These are phyloP conservation scores for Malus sylvestris DNA, from an alignment of 306 rosid species.

Conservation along the genomic window DNA sequence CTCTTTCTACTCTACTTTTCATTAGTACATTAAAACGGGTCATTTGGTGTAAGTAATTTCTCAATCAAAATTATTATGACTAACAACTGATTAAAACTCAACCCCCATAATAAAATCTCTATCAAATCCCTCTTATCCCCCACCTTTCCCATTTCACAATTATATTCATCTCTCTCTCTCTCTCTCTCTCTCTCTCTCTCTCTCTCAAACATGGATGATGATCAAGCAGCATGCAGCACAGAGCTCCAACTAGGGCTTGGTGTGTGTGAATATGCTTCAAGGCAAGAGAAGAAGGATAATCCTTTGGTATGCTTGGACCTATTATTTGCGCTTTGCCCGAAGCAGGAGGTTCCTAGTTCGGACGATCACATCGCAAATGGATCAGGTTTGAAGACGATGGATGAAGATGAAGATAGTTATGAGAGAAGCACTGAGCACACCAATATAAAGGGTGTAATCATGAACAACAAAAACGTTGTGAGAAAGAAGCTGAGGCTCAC, in stretches of 20 bases:
- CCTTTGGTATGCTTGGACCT: conserved; percentile 25
- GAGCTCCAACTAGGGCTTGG: conserved; percentile 57
- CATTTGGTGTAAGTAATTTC: neutral
- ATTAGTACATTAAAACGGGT: neutral
- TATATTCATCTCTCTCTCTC: conserved; percentile 6
- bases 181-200: neutral
- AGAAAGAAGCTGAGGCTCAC: conserved; percentile 72
- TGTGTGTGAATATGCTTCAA: conserved; percentile 28
- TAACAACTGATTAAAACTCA: conserved; percentile 16
- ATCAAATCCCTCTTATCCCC: neutral
- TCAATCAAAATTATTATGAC: conserved; percentile 5
- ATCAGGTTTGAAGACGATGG: conserved; percentile 11
- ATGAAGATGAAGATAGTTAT: neutral
- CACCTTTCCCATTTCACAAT: neutral
- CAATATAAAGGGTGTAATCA: neutral
- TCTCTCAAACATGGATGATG: conserved; percentile 39
- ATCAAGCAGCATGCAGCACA: conserved; percentile 20
- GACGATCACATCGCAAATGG: conserved; percentile 1
- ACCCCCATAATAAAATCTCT: conserved; percentile 1
- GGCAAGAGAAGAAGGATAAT: conserved; percentile 9
- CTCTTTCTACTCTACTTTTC: conserved; percentile 8
- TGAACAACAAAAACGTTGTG: neutral
- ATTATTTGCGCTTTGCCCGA: conserved; percentile 34
- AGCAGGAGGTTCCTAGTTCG: conserved; percentile 14
- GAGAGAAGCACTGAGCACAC: neutral